phyloP scores from a whole-genome alignment of 192 early-diverging fungal genomes.

The Backusella circina region DNA sequence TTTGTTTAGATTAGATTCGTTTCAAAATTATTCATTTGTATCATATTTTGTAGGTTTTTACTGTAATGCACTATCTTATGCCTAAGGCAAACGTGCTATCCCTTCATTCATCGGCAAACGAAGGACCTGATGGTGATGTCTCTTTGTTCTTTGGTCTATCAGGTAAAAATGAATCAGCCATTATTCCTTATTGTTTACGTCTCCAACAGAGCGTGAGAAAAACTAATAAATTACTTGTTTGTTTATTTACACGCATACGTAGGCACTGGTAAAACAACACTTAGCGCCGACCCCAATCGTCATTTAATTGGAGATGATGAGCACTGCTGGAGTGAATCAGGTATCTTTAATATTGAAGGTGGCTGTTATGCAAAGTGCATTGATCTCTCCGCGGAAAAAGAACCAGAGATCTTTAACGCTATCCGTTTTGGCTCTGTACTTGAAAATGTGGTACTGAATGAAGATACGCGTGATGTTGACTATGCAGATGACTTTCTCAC shows the following conservation, averaged over 20 bases:
- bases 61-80: slow-evolving; percentile 99
- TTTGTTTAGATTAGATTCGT: neutral
- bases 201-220: neutral
- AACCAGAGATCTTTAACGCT: slow-evolving; percentile 96
- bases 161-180: slow-evolving; percentile 34
- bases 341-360: slow-evolving; percentile 98
- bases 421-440: slow-evolving; percentile 91
- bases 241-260: neutral
- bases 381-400: slow-evolving; percentile 91
- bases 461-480: slow-evolving; percentile 69
- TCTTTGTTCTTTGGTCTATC: slow-evolving; percentile 98
- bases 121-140: slow-evolving; percentile 83
- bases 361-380: slow-evolving; percentile 98
- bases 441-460: slow-evolving; percentile 88
- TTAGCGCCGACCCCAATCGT: slow-evolving; percentile 90
- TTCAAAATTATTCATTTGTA: neutral
- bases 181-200: neutral
- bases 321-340: slow-evolving; percentile 95
- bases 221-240: neutral
- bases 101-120: slow-evolving; percentile 92
- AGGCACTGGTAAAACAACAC: slow-evolving; percentile 92
- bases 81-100: slow-evolving; percentile 88
- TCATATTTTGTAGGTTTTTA: slow-evolving; percentile 64
- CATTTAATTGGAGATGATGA: slow-evolving; percentile 97
- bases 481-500: slow-evolving; percentile 77